Base-by-base conservation (phyloP, 2,329 filamentous ascomycete species). In the Huntiella savannae region DNA sequence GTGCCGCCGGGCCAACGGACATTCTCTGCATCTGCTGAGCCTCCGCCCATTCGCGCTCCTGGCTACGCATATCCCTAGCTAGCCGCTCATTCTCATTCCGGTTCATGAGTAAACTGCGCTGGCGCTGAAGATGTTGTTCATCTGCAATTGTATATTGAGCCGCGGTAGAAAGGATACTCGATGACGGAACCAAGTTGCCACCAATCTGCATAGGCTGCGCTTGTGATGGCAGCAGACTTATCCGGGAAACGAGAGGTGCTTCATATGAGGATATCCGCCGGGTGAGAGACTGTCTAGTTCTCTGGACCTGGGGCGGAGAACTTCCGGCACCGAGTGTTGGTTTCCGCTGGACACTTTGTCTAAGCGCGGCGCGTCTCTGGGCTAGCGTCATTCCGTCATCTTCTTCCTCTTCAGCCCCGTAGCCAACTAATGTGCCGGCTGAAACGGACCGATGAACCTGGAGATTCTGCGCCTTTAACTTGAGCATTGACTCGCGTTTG, bases 1-100 rank as follows among this genome's bases (percentile, higher is more conserved):
- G 66, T 65, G 93, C 72, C 52, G 81, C 75, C 0, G 79, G 78
- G 12, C 73, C 76, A 46, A 83, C 70, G 81, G 92, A 91, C 52
- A 75, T 70, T 58, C 79, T 75, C 52, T 85, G 80, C 54, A 85
- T 77, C 35, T 69, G 69, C 34, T 69, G 69, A 43, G 71, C 71
- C 11, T 82, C 75, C 4, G 68, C 66, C 46, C 71, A 65, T 52
- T 75, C 69, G 52, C 70, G 71, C 42, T 71, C 73, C 37, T 66
- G 62, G 47, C 69, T 67, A 53, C 76, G 71, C 55, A 70, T 65
- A 57, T 79, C 72, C 45, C 69, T 68, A 44, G 69, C 68, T 55
- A 73, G 67, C 45, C 75, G 69, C 55, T 75, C 75, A 28, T 75
- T 73, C 52, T 77, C 73, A 52, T 71, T 72, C 53, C 80, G 77